phyloP scores from a whole-genome alignment of 768 basidiomycete genomes.

The Phylloporus rhodoxanthus region DNA sequence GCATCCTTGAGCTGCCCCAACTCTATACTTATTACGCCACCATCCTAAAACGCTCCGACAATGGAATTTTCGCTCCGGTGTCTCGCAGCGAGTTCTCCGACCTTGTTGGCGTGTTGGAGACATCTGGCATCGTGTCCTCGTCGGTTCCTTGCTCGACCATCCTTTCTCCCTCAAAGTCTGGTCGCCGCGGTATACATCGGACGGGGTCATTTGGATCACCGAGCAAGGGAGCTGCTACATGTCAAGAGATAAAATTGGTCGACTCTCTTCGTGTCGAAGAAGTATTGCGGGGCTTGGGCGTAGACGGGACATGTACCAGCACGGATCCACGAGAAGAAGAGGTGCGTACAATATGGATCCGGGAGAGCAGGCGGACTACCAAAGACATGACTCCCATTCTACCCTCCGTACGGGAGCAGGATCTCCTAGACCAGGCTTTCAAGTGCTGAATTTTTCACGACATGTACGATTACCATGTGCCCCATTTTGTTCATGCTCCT shows the following conservation, averaged over 20 bases:
- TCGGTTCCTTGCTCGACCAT: slow-evolving; percentile 28
- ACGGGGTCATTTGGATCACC: slow-evolving; percentile 49
- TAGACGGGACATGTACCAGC: slow-evolving; percentile 11
- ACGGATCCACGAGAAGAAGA: slow-evolving; percentile 41
- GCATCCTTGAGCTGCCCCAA: slow-evolving; percentile 52
- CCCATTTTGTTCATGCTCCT: slow-evolving; percentile 8
- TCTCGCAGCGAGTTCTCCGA: slow-evolving; percentile 76
- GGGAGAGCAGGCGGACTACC: slow-evolving; percentile 34
- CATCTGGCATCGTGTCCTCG: slow-evolving; percentile 54
- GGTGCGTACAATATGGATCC: slow-evolving; percentile 37
- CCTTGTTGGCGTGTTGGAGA: slow-evolving; percentile 66
- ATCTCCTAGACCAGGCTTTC: slow-evolving; percentile 31
- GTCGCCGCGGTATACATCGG: slow-evolving; percentile 50
- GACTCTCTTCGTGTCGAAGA: slow-evolving; percentile 65
- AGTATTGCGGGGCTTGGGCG: slow-evolving; percentile 62
- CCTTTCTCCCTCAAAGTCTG: slow-evolving; percentile 41
- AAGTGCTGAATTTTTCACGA: slow-evolving; percentile 24
- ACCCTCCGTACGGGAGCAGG: slow-evolving; percentile 3
- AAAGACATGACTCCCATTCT: slow-evolving; percentile 31
- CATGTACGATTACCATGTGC: slow-evolving; percentile 5
- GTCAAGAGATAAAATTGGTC: slow-evolving; percentile 48
- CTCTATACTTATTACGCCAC: slow-evolving; percentile 60
- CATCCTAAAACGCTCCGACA: slow-evolving; percentile 52
- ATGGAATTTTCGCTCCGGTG: slow-evolving; percentile 54
- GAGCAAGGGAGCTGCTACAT: slow-evolving; percentile 21